These are phyloP conservation scores for Cucumis melo DNA, from an alignment of 306 rosid species.

Conservation along the genomic window DNA sequence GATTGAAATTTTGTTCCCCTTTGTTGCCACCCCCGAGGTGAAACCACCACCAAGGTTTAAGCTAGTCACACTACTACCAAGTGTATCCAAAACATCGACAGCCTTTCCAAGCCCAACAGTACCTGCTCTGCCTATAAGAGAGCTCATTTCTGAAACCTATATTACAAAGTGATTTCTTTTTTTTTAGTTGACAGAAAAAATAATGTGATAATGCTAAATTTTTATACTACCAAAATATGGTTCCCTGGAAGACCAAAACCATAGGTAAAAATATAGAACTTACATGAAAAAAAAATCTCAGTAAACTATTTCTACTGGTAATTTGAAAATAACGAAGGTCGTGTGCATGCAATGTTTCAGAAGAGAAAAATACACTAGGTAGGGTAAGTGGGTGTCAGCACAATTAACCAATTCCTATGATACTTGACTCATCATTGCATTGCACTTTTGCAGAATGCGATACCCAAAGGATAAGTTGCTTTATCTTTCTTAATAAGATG, in stretches of 20 bases:
- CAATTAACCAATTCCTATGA: background rate
- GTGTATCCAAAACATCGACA: conserved; percentile 93
- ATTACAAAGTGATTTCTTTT: conserved; percentile 9
- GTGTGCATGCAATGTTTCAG: background rate
- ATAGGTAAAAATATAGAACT: background rate
- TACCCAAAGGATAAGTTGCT: background rate
- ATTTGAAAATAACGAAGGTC: background rate
- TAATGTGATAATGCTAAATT: background rate
- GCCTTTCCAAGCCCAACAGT: conserved; percentile 98
- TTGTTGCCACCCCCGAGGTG: conserved; percentile 76
- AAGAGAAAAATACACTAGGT: background rate
- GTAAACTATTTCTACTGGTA: background rate
- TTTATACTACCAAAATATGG: background rate
- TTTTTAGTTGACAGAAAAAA: background rate
- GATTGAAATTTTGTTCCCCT: conserved; percentile 81
- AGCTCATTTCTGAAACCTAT: conserved; percentile 95
- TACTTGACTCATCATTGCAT: background rate
- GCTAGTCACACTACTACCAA: conserved; percentile 94
- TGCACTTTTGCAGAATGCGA: background rate
- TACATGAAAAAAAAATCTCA: background rate
- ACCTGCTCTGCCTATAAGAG: conserved; percentile 89
- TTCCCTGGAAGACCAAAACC: background rate
- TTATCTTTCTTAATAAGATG: background rate
- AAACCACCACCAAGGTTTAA: conserved; percentile 70
- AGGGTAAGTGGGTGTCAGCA: background rate